A percentile compares a stretch with the other conserved stretches of the same genome.
phyloP scores from a whole-genome alignment of 768 basidiomycete species.

The Suillus paluster region DNA sequence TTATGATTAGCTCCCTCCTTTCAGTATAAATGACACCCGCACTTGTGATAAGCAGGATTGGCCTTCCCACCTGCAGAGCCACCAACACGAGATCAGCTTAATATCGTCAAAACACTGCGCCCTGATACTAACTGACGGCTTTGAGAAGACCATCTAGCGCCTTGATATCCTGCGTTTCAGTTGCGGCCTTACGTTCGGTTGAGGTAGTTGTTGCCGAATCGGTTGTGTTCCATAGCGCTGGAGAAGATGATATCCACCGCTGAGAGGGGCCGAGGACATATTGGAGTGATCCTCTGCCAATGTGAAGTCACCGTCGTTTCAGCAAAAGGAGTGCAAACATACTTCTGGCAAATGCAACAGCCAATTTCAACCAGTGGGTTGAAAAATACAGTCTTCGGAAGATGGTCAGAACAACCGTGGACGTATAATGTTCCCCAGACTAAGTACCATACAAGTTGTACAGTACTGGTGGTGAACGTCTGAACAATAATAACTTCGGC shows the following conservation, averaged over 20 bases:
- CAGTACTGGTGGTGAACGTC: conserved; percentile 10
- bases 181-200: conserved; percentile 29
- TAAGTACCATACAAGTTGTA: conserved; percentile 59
- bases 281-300: background rate
- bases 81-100: background rate
- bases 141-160: conserved; percentile 61
- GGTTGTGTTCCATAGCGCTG: background rate
- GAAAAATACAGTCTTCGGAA: background rate
- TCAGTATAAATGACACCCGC: conserved; percentile 15
- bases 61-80: conserved; percentile 47
- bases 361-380: background rate
- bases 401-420: background rate
- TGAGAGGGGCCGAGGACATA: background rate
- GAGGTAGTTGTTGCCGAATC: background rate
- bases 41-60: conserved; percentile 59
- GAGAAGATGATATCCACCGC: conserved; percentile 8
- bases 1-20: conserved; percentile 4
- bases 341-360: background rate
- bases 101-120: conserved; percentile 10
- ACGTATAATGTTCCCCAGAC: conserved; percentile 72
- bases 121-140: conserved; percentile 55
- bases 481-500: too few species aligned
- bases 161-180: conserved; percentile 63
- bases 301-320: background rate
- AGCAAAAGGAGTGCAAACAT: background rate